Conservation (phyloP, 2,329 filamentous ascomycete species). For the Tolypocladium tropicale region DNA sequence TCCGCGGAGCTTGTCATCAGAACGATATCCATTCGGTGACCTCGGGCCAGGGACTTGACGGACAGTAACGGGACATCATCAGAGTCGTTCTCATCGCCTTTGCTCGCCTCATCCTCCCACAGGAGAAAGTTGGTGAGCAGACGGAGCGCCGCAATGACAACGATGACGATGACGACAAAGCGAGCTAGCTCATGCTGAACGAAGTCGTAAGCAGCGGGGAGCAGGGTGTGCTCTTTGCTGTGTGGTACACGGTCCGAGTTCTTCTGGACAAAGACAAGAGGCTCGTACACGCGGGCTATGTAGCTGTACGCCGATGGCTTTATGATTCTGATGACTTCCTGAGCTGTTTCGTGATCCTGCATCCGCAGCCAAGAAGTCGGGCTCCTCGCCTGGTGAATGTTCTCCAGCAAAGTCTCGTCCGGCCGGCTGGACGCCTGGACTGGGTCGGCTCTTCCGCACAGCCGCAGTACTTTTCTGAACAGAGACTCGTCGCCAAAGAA, state of each 20-base stretch:
- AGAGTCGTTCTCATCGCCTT: constrained; percentile 33
- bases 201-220: constrained; percentile 51
- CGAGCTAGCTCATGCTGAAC: constrained; percentile 45
- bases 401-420: constrained; percentile 35
- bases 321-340: constrained; percentile 65
- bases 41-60: constrained; percentile 48
- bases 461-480: constrained; percentile 13
- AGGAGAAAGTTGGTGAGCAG: constrained; percentile 66
- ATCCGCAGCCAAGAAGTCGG: constrained; percentile 66
- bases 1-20: constrained; percentile 51
- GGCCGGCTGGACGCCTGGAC: constrained; percentile 17
- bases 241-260: constrained; percentile 55
- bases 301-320: constrained; percentile 64
- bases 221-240: constrained; percentile 22
- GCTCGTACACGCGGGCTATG: constrained; percentile 64
- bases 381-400: constrained; percentile 65
- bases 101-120: constrained; percentile 47
- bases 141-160: constrained; percentile 53
- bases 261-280: constrained; percentile 60
- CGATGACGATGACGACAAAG: constrained; percentile 53
- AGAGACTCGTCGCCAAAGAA: constrained; percentile 55
- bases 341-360: constrained; percentile 70
- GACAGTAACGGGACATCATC: constrained; percentile 41
- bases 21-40: constrained; percentile 60
- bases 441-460: constrained; percentile 10